Base-by-base conservation (phyloP, 495 filamentous ascomycete genomes). In the Xylaria curta region DNA sequence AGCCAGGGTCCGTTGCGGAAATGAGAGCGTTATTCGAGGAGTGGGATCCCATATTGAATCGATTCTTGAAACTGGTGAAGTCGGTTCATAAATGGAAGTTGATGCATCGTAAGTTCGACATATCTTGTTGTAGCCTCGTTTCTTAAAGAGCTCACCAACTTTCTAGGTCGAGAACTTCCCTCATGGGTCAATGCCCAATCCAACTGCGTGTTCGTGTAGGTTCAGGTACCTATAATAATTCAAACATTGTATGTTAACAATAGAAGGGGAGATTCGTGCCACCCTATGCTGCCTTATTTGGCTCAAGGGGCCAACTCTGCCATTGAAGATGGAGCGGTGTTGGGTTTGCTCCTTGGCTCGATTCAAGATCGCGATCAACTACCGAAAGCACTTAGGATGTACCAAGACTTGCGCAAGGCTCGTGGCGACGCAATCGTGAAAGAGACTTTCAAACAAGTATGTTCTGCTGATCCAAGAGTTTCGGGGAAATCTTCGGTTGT, bases 261-360 rank as follows among this genome's bases (percentile, higher is more conserved):
- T 73, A 15, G 60, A 70, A 38, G 74, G 65, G 87, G 87, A 17
- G 87, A 89, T 49, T 80, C 86, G 31, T 87, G 85, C 69, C 87
- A 89, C 69, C 85, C 87, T 2, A 89, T 88, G 77, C 83, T 89
- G 1, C 87, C 87, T 13, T 89, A 89, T 67, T 79, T 88, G 13
- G 86, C 86, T 1, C 87, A 89, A 53, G 79, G 79, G 1, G 84
- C 84, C 42, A 81, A 82, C 4, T 78, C 78, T 68, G 79, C 83
- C 0, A 73, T 81, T 19, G 84, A 86, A 68, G 84, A 86, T 60
- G 83, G 72, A 66, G 40, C 72, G 69, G 46, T 80, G 71, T 61
- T 80, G 67, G 66, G 53, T 54, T 21, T 61, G 9, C 36, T 72
- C 12, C 70, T 72, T 13, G 70, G 70, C 2, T 54, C 17, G 0